Conservation (phyloP, 768 basidiomycete species). For the Russula vinacea region DNA sequence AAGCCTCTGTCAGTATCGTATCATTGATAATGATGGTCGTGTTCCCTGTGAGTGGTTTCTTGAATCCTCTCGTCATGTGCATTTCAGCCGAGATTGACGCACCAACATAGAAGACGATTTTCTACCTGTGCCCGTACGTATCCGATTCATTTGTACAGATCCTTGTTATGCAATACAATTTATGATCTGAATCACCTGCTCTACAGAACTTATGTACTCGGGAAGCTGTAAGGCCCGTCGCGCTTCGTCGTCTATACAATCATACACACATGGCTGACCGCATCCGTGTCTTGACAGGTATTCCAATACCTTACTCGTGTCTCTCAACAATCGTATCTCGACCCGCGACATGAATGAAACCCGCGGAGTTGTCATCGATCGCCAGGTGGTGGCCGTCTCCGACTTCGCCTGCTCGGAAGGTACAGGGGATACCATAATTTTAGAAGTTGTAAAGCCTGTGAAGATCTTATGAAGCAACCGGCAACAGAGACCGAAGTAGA, state of each 20-base stretch:
- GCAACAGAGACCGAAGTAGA: too few species aligned
- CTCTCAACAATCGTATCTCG: slow-evolving; percentile 30
- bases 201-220: slow-evolving; percentile 15
- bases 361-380: background rate
- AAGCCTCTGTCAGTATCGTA: slow-evolving; percentile 3
- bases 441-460: too few species aligned
- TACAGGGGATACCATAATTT: too few species aligned
- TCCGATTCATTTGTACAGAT: background rate
- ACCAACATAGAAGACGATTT: background rate
- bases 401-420: too few species aligned
- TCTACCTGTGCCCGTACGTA: slow-evolving; percentile 1
- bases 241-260: background rate
- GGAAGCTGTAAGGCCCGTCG: slow-evolving; percentile 14
- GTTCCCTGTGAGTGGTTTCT: slow-evolving; percentile 6
- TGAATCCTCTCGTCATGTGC: background rate
- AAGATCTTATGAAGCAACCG: background rate
- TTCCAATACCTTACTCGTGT: slow-evolving; percentile 34
- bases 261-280: background rate
- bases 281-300: slow-evolving; percentile 11
- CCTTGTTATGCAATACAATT: background rate
- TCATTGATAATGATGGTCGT: background rate
- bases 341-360: background rate
- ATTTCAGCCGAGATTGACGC: background rate
- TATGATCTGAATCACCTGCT: background rate
- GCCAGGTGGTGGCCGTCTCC: background rate